Conservation (phyloP, 2,329 filamentous ascomycete species). For the Ophiosphaerella herpotricha region DNA sequence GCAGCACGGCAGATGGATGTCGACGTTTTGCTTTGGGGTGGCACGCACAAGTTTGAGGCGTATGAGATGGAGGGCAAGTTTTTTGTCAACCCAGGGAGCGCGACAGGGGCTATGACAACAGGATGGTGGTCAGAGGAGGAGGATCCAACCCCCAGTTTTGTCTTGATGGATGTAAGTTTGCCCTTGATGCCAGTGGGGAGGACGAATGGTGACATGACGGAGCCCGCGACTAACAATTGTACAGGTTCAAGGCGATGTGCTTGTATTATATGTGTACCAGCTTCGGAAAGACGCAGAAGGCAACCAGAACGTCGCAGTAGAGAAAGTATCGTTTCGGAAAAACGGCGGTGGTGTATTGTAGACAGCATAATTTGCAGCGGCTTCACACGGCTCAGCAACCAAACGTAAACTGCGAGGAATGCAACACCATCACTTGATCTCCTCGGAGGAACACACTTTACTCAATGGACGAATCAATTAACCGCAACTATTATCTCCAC, state of each 20-base stretch:
- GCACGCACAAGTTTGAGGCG: constrained; percentile 71
- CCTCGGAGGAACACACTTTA: constrained; percentile 1
- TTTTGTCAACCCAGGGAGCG: constrained; percentile 71
- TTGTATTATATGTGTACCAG: constrained; percentile 91
- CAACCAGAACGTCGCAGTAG: constrained; percentile 58
- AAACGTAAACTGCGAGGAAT: constrained; percentile 8
- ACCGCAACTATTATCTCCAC: background rate
- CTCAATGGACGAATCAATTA: constrained; percentile 2
- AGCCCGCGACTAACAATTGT: constrained; percentile 19
- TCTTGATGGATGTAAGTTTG: constrained; percentile 89
- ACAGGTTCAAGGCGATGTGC: constrained; percentile 91
- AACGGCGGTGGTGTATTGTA: constrained; percentile 49
- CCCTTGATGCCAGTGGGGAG: background rate
- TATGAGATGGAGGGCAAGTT: constrained; percentile 75
- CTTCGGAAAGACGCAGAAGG: constrained; percentile 58
- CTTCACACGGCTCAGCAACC: constrained; percentile 12
- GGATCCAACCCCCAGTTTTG: constrained; percentile 87
- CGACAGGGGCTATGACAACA: constrained; percentile 67
- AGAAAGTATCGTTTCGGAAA: constrained; percentile 62
- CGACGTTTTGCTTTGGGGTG: constrained; percentile 70
- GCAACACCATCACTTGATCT: constrained; percentile 1
- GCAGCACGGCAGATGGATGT: constrained; percentile 74
- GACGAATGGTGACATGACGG: background rate
- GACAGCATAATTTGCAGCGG: constrained; percentile 11
- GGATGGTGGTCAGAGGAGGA: constrained; percentile 61